Conservation (phyloP, 192 early-diverging fungal genomes). For the Entomortierella beljakovae region DNA sequence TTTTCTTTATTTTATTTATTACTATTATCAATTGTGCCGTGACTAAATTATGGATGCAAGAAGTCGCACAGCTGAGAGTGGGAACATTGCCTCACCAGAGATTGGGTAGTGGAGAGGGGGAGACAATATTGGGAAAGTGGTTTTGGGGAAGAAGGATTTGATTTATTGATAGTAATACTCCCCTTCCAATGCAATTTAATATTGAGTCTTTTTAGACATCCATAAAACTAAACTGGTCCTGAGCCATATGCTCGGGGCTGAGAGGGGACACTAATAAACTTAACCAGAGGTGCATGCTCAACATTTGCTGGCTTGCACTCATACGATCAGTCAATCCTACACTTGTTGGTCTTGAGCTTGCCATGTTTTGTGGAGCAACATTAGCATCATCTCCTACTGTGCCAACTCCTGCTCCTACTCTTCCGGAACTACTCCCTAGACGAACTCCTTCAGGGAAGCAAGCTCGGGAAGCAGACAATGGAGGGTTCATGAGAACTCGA, state of each 20-base stretch:
- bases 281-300: conserved; percentile 53
- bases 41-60: too few species aligned
- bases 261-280: conserved; percentile 45
- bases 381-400: background rate
- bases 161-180: too few species aligned
- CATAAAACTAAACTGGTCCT: conserved; percentile 26
- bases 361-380: background rate
- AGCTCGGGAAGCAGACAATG: background rate
- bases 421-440: background rate
- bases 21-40: too few species aligned
- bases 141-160: too few species aligned
- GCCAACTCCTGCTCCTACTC: background rate
- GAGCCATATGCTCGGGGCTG: conserved; percentile 41
- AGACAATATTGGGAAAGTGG: too few species aligned
- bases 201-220: conserved; percentile 12
- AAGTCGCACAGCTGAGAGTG: too few species aligned
- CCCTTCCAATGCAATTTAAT: too few species aligned
- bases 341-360: conserved; percentile 24
- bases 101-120: too few species aligned
- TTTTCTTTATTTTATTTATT: too few species aligned
- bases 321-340: background rate
- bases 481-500: background rate
- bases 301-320: conserved; percentile 42
- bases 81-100: too few species aligned
- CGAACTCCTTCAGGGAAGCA: conserved; percentile 26